phyloP scores from a whole-genome alignment of 1,284 basidiomycete genomes.

The Irpex sp. region DNA sequence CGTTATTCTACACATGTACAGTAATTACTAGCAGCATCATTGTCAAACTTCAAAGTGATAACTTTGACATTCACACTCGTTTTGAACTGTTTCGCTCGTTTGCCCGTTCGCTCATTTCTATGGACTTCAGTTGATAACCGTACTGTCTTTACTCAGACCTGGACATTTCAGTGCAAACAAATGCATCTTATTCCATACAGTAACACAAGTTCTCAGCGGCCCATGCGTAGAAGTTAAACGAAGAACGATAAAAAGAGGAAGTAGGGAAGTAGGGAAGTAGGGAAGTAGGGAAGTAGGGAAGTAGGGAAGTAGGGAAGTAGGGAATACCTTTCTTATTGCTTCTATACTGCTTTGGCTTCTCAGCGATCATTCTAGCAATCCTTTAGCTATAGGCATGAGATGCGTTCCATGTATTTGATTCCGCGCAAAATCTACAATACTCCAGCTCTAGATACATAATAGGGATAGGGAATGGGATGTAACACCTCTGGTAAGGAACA shows the following conservation, averaged over 20 bases:
- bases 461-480: conserved; percentile 24
- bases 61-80: background rate
- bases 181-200: background rate
- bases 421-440: background rate
- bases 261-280: no score
- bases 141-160: background rate
- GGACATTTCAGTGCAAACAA: background rate
- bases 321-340: no score
- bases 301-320: no score
- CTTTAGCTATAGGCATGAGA: no score
- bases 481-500: conserved; percentile 56
- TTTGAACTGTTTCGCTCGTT: background rate
- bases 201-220: no score
- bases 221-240: no score
- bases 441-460: background rate
- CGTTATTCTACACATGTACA: no score
- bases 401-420: no score
- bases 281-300: no score
- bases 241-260: no score
- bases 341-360: no score
- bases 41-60: background rate
- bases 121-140: background rate
- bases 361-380: no score
- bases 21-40: background rate
- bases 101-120: background rate